Percentiles rank a stretch among this genome's conserved stretches.
Evolutionary conservation across 2,329 filamentous ascomycete genomes (phyloP).

Genomic region (Apiospora saccharicola): DNA sequence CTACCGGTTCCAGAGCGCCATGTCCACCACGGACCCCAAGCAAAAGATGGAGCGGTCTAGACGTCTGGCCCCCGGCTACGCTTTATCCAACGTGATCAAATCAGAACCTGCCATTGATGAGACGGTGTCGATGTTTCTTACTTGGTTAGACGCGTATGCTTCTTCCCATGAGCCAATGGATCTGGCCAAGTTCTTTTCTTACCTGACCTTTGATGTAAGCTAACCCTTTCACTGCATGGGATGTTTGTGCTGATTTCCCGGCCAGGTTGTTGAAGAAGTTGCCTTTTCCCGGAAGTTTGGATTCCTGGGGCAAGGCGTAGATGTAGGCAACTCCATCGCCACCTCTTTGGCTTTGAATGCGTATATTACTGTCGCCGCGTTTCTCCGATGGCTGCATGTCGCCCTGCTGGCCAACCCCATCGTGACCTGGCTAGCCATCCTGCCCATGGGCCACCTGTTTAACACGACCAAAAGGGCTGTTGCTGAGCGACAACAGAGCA

Average conservation of each 20-base stretch:
- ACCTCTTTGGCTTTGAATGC: conserved; percentile 23
- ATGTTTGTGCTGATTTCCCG: too few species aligned
- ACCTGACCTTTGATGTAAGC: conserved; percentile 38
- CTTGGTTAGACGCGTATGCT: conserved; percentile 24
- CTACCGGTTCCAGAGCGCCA: conserved; percentile 28
- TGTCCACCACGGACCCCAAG: conserved; percentile 28
- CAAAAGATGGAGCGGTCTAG: conserved; percentile 29
- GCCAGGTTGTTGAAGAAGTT: conserved; percentile 35
- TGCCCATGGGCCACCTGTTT: conserved; percentile 29
- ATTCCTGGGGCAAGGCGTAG: conserved; percentile 37
- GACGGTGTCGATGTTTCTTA: conserved; percentile 18
- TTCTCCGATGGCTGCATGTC: conserved; percentile 27
- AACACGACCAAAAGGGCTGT: conserved; percentile 25
- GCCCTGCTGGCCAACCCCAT: conserved; percentile 30
- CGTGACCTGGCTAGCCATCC: conserved; percentile 28
- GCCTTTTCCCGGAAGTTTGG: conserved; percentile 38
- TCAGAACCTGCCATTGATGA: conserved; percentile 28
- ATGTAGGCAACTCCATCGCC: conserved; percentile 36
- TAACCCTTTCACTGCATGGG: too few species aligned
- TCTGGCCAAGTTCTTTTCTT: conserved; percentile 28
- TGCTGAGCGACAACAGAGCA: conserved; percentile 24
- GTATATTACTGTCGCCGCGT: conserved; percentile 19
- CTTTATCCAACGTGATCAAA: conserved; percentile 39
- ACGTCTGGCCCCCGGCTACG: conserved; percentile 24
- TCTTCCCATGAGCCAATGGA: conserved; percentile 23